Evolutionary conservation across 176 grass and related monocot genomes (phyloP).

Genomic region (Aechmea fasciata): DNA sequence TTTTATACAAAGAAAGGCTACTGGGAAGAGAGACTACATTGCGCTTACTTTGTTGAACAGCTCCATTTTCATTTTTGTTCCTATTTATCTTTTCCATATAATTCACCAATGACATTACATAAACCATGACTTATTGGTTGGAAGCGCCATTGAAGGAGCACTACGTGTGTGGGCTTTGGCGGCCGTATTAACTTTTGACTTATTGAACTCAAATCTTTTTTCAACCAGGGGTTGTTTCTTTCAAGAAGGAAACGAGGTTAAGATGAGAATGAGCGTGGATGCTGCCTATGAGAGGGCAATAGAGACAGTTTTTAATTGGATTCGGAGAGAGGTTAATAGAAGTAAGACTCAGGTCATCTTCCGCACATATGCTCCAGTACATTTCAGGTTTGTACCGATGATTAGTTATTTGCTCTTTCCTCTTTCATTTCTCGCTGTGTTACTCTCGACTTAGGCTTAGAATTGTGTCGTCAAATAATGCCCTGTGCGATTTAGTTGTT

Average conservation of each 20-base stretch:
- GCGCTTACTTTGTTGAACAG: too few relatives aligned
- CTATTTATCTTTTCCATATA: too few relatives aligned
- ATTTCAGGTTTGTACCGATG: slow-evolving; percentile 74
- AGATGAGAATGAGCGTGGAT: slow-evolving; percentile 72
- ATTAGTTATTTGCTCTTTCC: slow-evolving; percentile 2
- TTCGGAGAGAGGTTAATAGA: slow-evolving; percentile 61
- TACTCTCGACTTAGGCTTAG: too few relatives aligned
- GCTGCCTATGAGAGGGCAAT: slow-evolving; percentile 64
- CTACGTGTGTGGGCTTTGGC: background rate
- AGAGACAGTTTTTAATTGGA: slow-evolving; percentile 57
- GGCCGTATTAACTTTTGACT: background rate
- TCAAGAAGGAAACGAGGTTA: slow-evolving; percentile 64
- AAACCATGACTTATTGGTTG: too few relatives aligned
- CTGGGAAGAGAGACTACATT: too few relatives aligned
- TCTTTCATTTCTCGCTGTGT: background rate
- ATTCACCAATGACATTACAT: too few relatives aligned
- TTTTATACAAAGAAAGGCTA: too few relatives aligned
- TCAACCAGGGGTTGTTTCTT: slow-evolving; percentile 66
- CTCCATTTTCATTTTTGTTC: too few relatives aligned
- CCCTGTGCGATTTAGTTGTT: too few relatives aligned
- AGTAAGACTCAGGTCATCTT: slow-evolving; percentile 84
- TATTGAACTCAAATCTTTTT: background rate
- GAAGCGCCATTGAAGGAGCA: background rate
- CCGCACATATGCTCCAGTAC: slow-evolving; percentile 83
- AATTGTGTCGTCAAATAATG: too few relatives aligned